Evolutionary conservation across 768 basidiomycete species (phyloP), one percentile per base, ranked within the genome.

Genomic region (Leccinum broughii): DNA sequence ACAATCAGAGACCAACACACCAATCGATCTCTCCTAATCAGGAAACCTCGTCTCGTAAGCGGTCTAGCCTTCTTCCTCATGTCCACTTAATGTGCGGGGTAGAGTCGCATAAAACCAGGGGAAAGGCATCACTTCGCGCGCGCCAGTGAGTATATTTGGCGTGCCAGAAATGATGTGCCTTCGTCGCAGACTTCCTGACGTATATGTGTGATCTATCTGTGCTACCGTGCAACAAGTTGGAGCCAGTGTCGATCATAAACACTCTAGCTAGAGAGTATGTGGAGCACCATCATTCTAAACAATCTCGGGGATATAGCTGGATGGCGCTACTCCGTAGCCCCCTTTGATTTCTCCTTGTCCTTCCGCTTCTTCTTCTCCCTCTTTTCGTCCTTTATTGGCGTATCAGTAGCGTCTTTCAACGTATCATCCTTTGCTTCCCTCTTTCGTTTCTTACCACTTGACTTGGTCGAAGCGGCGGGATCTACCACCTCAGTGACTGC

Each of bases 21-120:
- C 64, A 65, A 72, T 75, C 73, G 72, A 75, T 71, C 63, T 69
- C 51, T 49, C 72, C 66, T 66, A 75, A 75, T 75, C 61, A 58
- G 69, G 72, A 57, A 63, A 59, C 57, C 63, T 70, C 61, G 66
- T 70, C 8, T 26, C 17, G 37, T 56, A 58, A 63, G 61, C 34
- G 34, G 34, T 34, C 32, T 34, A 34, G 34, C 34, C 34, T 34
- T 34, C 34, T 34, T 34, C 34, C 32, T 34, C 11, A 34, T 34
- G 34, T 34, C 34, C 34, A 34, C 34, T 34, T 34, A 34, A 34
- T 34, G 34, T 34, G 34, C 34, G 34, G 34, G 34, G 34, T 34
- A 34, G 10, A 32, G 32, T 11, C 1, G 32, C 11, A 34, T 11
- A 34, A 34, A 35, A 35, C 34, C 11, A 4, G 34, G 34, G 34